A percentile compares a stretch with the other conserved stretches of the same genome.
These are phyloP conservation scores for Leishmania arabica DNA, from an alignment of 208 protist species.

Conservation along the genomic window DNA sequence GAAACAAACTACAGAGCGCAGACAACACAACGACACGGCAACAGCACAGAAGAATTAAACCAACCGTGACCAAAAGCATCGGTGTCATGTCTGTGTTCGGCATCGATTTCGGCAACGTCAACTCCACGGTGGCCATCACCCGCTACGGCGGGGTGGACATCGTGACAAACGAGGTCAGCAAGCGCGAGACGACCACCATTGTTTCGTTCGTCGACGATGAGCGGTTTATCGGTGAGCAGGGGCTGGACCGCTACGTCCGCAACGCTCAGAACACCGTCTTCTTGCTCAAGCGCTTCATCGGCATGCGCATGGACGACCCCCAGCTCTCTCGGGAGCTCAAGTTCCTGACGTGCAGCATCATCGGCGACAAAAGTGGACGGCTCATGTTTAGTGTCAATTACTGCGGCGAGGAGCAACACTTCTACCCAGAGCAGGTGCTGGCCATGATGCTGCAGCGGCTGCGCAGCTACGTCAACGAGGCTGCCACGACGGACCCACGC, in stretches of 20 bases:
- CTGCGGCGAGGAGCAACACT: constrained; percentile 67
- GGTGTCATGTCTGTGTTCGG: constrained; percentile 90
- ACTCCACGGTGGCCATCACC: constrained; percentile 88
- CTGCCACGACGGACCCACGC: constrained; percentile 61
- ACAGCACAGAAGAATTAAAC: constrained; percentile 15
- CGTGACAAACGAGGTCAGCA: constrained; percentile 91
- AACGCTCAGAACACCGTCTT: constrained; percentile 88
- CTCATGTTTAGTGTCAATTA: constrained; percentile 88
- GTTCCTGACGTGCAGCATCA: constrained; percentile 69
- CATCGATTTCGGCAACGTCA: constrained; percentile 91
- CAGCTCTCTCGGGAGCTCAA: constrained; percentile 56
- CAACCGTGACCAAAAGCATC: neutral
- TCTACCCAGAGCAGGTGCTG: constrained; percentile 93
- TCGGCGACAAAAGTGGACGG: constrained; percentile 61
- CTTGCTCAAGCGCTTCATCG: constrained; percentile 89
- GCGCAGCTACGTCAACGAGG: constrained; percentile 76
- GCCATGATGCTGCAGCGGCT: constrained; percentile 91
- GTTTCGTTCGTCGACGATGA: constrained; percentile 88
- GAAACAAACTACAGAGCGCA: neutral
- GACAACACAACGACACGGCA: neutral
- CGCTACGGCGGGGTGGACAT: constrained; percentile 90
- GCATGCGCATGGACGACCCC: constrained; percentile 80
- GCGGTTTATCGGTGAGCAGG: constrained; percentile 91
- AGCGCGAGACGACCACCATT: constrained; percentile 89
- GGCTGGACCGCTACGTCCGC: constrained; percentile 76